Evolutionary conservation across 306 rosid species (phyloP).

Genomic region (Malus sieversii): DNA sequence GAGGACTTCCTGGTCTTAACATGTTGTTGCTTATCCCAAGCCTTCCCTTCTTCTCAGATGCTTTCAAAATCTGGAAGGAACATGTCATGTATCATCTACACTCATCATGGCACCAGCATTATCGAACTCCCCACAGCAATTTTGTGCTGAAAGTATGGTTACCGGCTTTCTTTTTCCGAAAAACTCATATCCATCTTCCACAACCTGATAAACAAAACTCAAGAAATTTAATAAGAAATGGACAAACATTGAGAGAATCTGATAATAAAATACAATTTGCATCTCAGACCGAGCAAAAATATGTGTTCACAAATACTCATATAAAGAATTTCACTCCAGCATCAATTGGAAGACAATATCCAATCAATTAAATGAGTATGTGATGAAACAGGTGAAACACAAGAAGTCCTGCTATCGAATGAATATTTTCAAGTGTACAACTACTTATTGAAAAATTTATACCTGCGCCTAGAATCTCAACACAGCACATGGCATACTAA

Average conservation of each 20-base stretch:
- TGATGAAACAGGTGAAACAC: too few species aligned
- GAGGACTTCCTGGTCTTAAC: constrained; percentile 46
- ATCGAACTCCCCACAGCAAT: constrained; percentile 45
- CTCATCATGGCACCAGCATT: constrained; percentile 68
- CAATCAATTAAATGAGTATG: too few species aligned
- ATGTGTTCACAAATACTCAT: too few species aligned
- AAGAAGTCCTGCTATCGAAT: too few species aligned
- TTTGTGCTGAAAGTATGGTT: constrained; percentile 46
- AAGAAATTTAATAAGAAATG: background rate
- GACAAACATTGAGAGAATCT: constrained; percentile 1
- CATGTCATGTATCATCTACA: constrained; percentile 56
- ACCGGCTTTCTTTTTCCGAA: constrained; percentile 53
- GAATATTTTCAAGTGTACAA: too few species aligned
- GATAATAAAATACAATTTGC: too few species aligned
- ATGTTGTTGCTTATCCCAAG: constrained; percentile 22
- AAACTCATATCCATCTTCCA: constrained; percentile 59
- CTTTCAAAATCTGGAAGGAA: constrained; percentile 52
- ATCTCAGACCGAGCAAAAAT: too few species aligned
- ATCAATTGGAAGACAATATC: too few species aligned
- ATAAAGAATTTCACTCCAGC: too few species aligned
- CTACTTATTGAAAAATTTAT: too few species aligned
- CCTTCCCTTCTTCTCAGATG: constrained; percentile 50
- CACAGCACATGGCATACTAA: too few species aligned
- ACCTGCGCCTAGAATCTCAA: too few species aligned
- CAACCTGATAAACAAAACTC: constrained; percentile 23